Base-by-base conservation (phyloP, 78 protist genomes). In the Chrysochromulina parva region DNA sequence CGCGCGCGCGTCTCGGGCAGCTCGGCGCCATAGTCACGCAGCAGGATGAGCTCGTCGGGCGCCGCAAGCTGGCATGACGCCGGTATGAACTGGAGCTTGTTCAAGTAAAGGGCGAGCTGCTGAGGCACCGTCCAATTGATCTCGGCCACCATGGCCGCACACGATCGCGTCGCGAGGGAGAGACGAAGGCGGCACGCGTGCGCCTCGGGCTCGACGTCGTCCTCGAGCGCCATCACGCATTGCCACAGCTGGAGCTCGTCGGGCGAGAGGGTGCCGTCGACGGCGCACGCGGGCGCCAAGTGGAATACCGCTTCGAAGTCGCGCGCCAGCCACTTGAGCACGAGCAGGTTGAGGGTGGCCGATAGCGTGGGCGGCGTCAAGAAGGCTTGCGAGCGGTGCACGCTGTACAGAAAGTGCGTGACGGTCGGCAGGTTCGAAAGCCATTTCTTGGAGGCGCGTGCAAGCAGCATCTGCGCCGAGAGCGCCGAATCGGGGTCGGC, bases 321-420 rank as follows among this genome's bases (percentile, higher is more conserved):
- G 24, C 82, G 82, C 24, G 82, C 82, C 57, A 74, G 82, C 82
- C 82, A 74, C 26, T 62, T 58, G 16, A 78, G 57, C 20, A 53
- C 0, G 50, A 78, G 86, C 20, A 78, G 19, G 19, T 5, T 0
- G 62, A 78, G 59, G 14, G 48, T 14, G 13, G 86, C 86, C 1
- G 86, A 26, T 5, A 53, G n/a, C 28, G 62, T 22, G 4, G 86
- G 86, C 17, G 86, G 62, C 58, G 62, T 78, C 28, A 78, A 38
- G 11, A 13, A 50, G 62, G 60, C 16, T 47, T 50, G 86, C 20
- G 48, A 24, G 24, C 52, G 60, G 38, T 78, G 86, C 48, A 78
- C 60, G 13, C 62, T 10, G 86, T 53, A 78, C 48, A 78, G 86
- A 47, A 16, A 78, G 86, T 53, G 82, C 6, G 57, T 22, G 38